Base-by-base conservation (phyloP, 345 rosid species). In the Syzygium aromaticum region DNA sequence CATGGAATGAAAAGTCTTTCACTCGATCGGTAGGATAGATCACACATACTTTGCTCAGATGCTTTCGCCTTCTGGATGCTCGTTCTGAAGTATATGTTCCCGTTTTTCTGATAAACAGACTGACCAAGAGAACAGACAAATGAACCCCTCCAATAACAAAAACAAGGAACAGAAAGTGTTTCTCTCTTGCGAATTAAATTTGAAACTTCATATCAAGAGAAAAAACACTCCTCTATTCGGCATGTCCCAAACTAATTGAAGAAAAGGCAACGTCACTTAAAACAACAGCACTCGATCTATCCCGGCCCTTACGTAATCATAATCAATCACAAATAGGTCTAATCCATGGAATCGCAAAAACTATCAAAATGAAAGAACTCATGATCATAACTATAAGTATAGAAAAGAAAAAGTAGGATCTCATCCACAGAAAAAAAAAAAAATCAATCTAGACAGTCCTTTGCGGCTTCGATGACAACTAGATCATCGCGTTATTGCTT, bases 61-160 rank as follows among this genome's bases (percentile, higher is more conserved):
- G 92, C 87, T 86, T 33, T 90, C 38, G 92, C 94, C 85, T 92
- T 94, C 82, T 91, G 87, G 59, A 78, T 57, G 0, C 90, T 93
- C 30, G 95, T 89, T 2, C 91, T 90, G 87, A 94, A 94, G 86
- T 90, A 93, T 30, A 94, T 63, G 90, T 91, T 86, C 33, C 90
- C 94, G 8, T 89, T 89, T 88, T 90, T 93, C 90, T 92, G 93
- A 88, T 91, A 94, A 80, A 93, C 94, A 85, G 90, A 61, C 96
- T 94, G 89, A 51, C 57, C 27, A 54, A 16, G 64, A 56, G 85
- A 85, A 46, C 86, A 86, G 53, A 88, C 56, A 3, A 19, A 23
- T 49, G 51, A n/a, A 88, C 25, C 16, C 52, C 8, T 52, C 27
- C 38, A 85, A 59, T 15, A 52, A 85, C 28, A 19, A n/a, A 19